Evolutionary conservation across 306 rosid genomes (phyloP).

Genomic region (Citrullus colocynthis): DNA sequence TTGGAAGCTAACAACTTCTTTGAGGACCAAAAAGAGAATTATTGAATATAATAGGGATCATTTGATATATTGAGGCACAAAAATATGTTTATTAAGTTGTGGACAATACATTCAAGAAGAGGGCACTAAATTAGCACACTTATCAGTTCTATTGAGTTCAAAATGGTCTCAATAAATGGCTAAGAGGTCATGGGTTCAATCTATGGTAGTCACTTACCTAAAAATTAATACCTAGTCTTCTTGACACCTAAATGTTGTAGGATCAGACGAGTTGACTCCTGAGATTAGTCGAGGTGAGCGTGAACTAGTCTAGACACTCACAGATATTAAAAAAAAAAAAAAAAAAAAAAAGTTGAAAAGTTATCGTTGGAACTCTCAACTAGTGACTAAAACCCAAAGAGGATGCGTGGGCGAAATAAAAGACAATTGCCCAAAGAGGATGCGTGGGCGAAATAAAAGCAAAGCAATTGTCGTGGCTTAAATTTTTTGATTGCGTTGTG

Average conservation of each 20-base stretch:
- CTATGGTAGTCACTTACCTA: no score
- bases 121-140: background rate
- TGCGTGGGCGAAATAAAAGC: background rate
- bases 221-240: no score
- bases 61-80: background rate
- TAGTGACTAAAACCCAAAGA: background rate
- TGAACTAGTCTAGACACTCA: no score
- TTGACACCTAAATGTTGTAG: no score
- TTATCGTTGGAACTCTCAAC: background rate
- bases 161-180: background rate
- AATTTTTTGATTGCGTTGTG: conserved; percentile 12
- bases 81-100: background rate
- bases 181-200: no score
- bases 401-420: background rate
- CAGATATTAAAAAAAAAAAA: no score
- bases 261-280: no score
- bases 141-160: background rate
- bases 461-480: background rate
- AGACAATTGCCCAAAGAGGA: background rate
- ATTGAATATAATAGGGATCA: background rate
- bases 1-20: background rate
- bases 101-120: background rate
- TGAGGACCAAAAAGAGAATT: no score
- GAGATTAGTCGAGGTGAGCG: no score
- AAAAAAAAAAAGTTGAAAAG: no score